Base-by-base conservation (phyloP, 495 filamentous ascomycete species). In the Thermochaetoides thermophila region DNA sequence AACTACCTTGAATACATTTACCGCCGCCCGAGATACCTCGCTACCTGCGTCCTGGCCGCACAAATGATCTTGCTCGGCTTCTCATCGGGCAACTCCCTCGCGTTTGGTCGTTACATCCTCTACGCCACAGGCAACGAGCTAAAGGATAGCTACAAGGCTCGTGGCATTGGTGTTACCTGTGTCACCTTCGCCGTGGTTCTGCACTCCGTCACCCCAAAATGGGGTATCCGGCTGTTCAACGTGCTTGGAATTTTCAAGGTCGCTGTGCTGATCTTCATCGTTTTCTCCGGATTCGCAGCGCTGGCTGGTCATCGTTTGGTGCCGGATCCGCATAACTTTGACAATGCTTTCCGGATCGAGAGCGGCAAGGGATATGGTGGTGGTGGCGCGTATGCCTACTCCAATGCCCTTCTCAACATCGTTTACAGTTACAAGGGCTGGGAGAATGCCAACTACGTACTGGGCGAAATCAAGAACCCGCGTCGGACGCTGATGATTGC, bases 41-140 rank as follows among this genome's bases (percentile, higher is more conserved):
- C 68, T 8, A 76, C 71, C 0, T 67, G 61, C 39, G 65, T 76
- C 45, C 73, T 71, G 37, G 65, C 68, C 12, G 54, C 65, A 1
- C 72, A 74, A 40, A 67, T 71, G 31, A 61, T 76, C 25, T 48
- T 69, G 7, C 52, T 72, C 2, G 61, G 61, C 11, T 65, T 63
- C 36, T 59, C 59, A 18, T 64, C 71, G 4, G 67, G 66, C 3
- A 81, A 81, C 56, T 71, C 69, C 23, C 66, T 81, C 29, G 68
- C 76, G 3, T 77, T 81, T 22, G 76, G 74, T 30, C 57, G 73
- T 33, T 81, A 81, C 45, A 63, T 77, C 25, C 67, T 81, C 46
- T 68, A 68, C 40, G 76, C 75, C 0, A 59, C 71, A 0, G 66
- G 69, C 16, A 52, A 47, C 32, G 46, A 69, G 11, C 61, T 66